A percentile compares a stretch with the other conserved stretches of the same genome.
Evolutionary conservation across 257 asterid genomes (phyloP).

Genomic region (Capsicum pubescens): DNA sequence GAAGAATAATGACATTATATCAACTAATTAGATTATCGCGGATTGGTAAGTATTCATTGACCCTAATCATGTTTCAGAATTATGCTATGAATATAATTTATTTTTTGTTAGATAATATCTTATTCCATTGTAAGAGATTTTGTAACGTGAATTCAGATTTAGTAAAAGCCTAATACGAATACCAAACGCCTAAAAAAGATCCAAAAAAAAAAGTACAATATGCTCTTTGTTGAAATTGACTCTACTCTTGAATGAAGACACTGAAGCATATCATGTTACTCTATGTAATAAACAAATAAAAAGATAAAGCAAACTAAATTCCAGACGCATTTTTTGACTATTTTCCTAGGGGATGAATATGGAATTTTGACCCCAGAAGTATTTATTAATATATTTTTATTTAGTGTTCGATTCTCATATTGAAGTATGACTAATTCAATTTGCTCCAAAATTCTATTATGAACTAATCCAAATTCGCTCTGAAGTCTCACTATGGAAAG

Average conservation of each 20-base stretch:
- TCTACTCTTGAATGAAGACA: not conserved
- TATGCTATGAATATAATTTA: accelerated
- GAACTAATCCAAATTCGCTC: no score
- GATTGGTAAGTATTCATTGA: not conserved
- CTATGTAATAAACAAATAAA: not conserved
- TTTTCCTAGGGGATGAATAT: not conserved
- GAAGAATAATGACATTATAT: not conserved
- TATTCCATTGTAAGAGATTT: no score
- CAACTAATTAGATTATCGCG: accelerated
- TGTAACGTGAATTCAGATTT: accelerated
- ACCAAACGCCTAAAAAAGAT: not conserved
- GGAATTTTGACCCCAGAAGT: constrained; percentile 20
- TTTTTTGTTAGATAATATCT: accelerated
- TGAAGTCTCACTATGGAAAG: no score
- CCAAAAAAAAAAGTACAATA: not conserved
- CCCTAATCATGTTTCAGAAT: not conserved
- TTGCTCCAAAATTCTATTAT: no score
- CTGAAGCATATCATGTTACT: constrained; percentile 14
- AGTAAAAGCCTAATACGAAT: accelerated
- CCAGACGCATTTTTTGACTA: constrained; percentile 17
- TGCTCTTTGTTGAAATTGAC: not conserved
- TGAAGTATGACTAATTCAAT: no score
- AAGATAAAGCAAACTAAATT: not conserved
- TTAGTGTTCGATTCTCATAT: no score
- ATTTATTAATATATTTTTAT: no score